These are phyloP conservation scores for Myotisia sp. DNA, from an alignment of 2,329 filamentous ascomycete genomes.

Conservation along the genomic window DNA sequence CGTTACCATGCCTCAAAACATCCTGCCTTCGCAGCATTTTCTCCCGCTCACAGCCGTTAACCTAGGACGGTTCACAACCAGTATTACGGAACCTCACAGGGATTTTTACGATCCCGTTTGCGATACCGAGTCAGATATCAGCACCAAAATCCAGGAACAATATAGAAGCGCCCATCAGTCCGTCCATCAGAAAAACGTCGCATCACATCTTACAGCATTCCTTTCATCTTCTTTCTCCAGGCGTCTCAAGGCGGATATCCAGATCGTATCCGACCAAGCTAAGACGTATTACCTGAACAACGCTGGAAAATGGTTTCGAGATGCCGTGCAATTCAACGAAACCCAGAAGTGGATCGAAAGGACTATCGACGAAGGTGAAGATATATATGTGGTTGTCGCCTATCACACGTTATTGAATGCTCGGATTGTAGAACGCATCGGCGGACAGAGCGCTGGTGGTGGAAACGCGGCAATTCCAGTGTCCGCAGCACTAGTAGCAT, in stretches of 20 bases:
- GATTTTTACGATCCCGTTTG: constrained; percentile 1
- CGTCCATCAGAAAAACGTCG: not conserved
- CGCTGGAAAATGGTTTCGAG: not conserved
- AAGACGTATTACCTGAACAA: constrained; percentile 1
- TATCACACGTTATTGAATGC: constrained; percentile 2
- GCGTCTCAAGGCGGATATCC: not conserved
- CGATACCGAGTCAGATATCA: not conserved
- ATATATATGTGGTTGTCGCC: constrained; percentile 2
- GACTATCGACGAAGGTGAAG: not conserved
- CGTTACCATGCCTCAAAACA: not conserved
- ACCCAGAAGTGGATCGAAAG: constrained; percentile 1
- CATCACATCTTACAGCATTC: not conserved
- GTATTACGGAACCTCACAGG: not conserved
- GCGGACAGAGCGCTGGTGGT: not conserved
- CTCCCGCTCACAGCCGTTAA: not conserved
- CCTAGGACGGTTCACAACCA: not conserved
- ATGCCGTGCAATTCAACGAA: not conserved
- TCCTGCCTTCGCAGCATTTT: not conserved
- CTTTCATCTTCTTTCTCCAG: not conserved
- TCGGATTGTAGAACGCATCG: not conserved
- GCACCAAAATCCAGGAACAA: not conserved
- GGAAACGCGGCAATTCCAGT: not conserved
- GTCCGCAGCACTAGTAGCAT: not conserved
- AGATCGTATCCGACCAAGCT: not conserved
- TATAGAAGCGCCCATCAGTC: not conserved